A percentile compares a stretch with the other conserved stretches of the same genome.
Conservation (phyloP, 768 basidiomycete species). For the Lactifluus volemus region DNA sequence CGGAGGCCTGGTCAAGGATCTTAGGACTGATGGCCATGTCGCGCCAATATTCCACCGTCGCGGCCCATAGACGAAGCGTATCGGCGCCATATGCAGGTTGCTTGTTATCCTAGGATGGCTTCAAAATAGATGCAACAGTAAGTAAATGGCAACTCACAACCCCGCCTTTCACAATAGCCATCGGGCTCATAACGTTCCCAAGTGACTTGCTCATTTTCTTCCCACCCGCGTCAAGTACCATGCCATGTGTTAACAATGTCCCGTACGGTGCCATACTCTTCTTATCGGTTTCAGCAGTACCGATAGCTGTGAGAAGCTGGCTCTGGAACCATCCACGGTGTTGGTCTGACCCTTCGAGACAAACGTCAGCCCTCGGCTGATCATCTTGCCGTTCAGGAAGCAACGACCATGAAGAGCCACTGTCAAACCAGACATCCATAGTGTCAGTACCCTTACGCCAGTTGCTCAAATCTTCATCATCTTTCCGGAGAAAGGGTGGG, state of each 20-base stretch:
- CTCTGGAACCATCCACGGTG: slow-evolving; percentile 99
- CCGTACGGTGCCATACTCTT: slow-evolving; percentile 49
- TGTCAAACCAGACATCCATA: slow-evolving; percentile 99
- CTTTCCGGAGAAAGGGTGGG: slow-evolving; percentile 45
- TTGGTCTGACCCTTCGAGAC: slow-evolving; percentile 93
- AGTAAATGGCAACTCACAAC: slow-evolving; percentile 38
- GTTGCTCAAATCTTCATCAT: slow-evolving; percentile 9
- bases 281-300: slow-evolving; percentile 31
- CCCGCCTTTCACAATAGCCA: slow-evolving; percentile 72
- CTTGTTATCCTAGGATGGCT: slow-evolving; percentile 46
- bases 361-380: slow-evolving; percentile 59
- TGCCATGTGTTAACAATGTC: slow-evolving; percentile 87
- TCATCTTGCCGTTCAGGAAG: slow-evolving; percentile 37
- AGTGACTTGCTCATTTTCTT: slow-evolving; percentile 98
- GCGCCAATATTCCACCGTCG: slow-evolving; percentile 80
- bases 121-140: neutral
- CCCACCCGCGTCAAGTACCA: slow-evolving; percentile 86
- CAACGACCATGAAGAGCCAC: slow-evolving; percentile 90
- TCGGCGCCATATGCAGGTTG: slow-evolving; percentile 82
- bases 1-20: slow-evolving; percentile 63
- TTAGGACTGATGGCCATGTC: slow-evolving; percentile 83
- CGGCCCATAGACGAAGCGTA: slow-evolving; percentile 83
- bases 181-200: slow-evolving; percentile 84
- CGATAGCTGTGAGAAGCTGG: slow-evolving; percentile 75
- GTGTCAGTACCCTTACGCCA: slow-evolving; percentile 88